phyloP scores from a whole-genome alignment of 225 moss, liverwort and hornwort genomes.

The Marchantia paleacea region DNA sequence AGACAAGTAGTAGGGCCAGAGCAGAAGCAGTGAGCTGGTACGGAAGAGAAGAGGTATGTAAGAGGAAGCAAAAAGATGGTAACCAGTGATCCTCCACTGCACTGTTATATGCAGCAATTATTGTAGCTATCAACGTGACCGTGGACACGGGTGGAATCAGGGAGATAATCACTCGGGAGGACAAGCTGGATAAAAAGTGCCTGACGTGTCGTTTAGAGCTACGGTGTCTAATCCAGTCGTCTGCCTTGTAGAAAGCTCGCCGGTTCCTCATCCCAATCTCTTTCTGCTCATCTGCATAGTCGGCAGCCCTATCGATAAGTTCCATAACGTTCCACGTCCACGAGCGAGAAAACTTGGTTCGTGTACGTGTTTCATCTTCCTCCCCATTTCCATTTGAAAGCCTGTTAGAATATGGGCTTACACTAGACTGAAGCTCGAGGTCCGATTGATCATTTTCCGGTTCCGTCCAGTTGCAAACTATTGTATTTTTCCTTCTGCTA shows the following conservation, averaged over 20 bases:
- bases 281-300: constrained; percentile 61
- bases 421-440: not conserved
- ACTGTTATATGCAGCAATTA: constrained; percentile 54
- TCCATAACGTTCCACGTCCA: constrained; percentile 36
- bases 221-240: constrained; percentile 68
- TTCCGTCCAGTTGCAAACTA: constrained; percentile 13
- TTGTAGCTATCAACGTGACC: constrained; percentile 54
- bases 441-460: constrained; percentile 21
- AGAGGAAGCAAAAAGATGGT: constrained; percentile 54
- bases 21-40: constrained; percentile 81
- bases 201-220: constrained; percentile 63
- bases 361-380: not conserved
- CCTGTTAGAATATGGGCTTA: not conserved
- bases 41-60: constrained; percentile 66
- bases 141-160: constrained; percentile 67
- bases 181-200: constrained; percentile 56
- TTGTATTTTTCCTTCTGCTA: not conserved
- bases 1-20: constrained; percentile 77
- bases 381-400: not conserved
- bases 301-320: constrained; percentile 42
- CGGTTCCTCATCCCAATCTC: constrained; percentile 61
- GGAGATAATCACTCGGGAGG: constrained; percentile 63
- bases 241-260: constrained; percentile 61
- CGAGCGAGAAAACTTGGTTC: not conserved
- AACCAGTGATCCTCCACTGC: constrained; percentile 43